Percentiles rank a stretch among this genome's conserved stretches.
Evolutionary conservation across 139 green algal genomes (phyloP).

Genomic region (Chlorella ohadii): DNA sequence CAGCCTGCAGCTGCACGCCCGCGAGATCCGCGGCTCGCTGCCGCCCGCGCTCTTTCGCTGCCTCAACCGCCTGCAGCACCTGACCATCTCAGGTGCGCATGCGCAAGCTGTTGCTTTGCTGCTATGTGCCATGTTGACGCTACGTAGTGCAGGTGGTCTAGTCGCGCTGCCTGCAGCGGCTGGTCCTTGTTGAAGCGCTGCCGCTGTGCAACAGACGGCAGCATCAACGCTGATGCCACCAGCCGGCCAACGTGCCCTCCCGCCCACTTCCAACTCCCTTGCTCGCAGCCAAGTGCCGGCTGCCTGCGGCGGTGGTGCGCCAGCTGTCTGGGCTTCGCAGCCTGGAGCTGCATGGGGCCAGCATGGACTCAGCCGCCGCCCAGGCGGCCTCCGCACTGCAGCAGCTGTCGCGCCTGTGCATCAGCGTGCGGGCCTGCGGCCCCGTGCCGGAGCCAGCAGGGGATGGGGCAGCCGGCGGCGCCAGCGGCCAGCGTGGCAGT

Average conservation of each 20-base stretch:
- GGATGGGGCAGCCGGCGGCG: too few relatives aligned
- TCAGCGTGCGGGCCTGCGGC: slow-evolving; percentile 10
- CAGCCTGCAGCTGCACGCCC: slow-evolving; percentile 27
- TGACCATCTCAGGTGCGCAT: slow-evolving; percentile 10
- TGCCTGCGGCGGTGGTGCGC: slow-evolving; percentile 23
- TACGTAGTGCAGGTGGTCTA: too few relatives aligned
- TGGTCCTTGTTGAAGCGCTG: too few relatives aligned
- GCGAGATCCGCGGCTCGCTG: slow-evolving; percentile 28
- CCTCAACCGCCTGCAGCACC: slow-evolving; percentile 32
- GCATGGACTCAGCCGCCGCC: neutral
- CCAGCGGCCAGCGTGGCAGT: neutral
- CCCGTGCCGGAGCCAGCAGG: neutral
- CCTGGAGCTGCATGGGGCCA: slow-evolving; percentile 34
- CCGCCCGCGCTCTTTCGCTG: slow-evolving; percentile 21
- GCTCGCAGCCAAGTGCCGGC: slow-evolving; percentile 26
- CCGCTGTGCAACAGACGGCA: too few relatives aligned
- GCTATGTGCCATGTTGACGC: too few relatives aligned
- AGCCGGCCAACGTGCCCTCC: neutral
- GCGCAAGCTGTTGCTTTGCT: too few relatives aligned
- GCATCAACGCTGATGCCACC: too few relatives aligned
- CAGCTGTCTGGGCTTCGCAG: slow-evolving; percentile 23
- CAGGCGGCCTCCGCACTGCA: neutral
- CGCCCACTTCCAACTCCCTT: neutral
- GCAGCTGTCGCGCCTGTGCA: slow-evolving; percentile 26
- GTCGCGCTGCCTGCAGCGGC: too few relatives aligned